Percentiles rank a stretch among this genome's conserved stretches.
Conservation (phyloP, 1,284 basidiomycete genomes). For the Boletellus dicymbophilus region DNA sequence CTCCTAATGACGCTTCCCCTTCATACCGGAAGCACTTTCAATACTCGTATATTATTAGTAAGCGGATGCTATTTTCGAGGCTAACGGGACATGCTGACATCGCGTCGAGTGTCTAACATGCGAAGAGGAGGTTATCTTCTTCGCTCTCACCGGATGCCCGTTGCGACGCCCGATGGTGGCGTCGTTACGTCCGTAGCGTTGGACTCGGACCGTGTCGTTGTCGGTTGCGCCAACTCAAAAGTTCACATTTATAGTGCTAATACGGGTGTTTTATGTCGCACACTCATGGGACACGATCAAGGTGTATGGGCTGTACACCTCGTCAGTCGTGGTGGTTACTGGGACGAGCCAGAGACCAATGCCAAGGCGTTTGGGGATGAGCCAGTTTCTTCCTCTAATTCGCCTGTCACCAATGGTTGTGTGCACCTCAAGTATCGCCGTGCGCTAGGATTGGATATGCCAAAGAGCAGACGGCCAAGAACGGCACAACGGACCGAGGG, state of each 20-base stretch:
- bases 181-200: conserved; percentile 90
- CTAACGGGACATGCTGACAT: conserved; percentile 2
- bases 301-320: conserved; percentile 95
- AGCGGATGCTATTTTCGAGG: conserved; percentile 28
- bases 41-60: conserved; percentile 74
- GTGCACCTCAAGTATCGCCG: conserved; percentile 29
- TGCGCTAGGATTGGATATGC: conserved; percentile 29
- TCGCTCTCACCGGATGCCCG: conserved; percentile 68
- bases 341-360: conserved; percentile 29
- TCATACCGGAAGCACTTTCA: conserved; percentile 79
- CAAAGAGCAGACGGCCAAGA: conserved; percentile 16
- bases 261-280: conserved; percentile 78
- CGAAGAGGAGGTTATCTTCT: conserved; percentile 78
- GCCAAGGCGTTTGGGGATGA: conserved; percentile 5
- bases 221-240: conserved; percentile 87
- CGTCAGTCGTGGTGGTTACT: conserved; percentile 50
- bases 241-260: conserved; percentile 87
- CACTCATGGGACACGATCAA: conserved; percentile 82
- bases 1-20: conserved; percentile 31
- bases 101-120: conserved; percentile 78
- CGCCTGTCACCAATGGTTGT: conserved; percentile 23
- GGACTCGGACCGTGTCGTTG: conserved; percentile 84
- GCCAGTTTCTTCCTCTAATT: background rate
- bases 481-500: conserved; percentile 6
- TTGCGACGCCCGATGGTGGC: conserved; percentile 57